Conservation (phyloP, 208 protist species). For the Leishmania braziliensis region DNA sequence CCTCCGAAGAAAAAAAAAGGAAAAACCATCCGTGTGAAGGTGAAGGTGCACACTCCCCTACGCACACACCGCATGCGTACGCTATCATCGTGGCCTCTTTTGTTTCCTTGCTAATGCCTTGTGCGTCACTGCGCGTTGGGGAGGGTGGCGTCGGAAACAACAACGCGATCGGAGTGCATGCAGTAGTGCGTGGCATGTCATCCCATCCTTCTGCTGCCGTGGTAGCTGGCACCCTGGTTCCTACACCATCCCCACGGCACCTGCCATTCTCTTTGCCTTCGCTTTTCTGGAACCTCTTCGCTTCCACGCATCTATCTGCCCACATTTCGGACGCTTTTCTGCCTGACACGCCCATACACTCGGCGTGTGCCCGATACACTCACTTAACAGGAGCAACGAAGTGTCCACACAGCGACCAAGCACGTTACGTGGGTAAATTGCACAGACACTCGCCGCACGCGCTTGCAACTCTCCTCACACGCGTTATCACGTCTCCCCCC, state of each 20-base stretch:
- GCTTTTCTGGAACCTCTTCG: neutral
- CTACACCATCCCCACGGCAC: neutral
- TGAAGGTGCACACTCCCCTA: neutral
- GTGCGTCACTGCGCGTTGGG: neutral
- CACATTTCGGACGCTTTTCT: neutral
- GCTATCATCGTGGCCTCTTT: neutral
- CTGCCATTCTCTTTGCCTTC: neutral
- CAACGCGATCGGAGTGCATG: neutral
- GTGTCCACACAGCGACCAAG: neutral
- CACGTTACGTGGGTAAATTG: neutral
- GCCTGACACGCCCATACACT: neutral
- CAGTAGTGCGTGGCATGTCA: neutral
- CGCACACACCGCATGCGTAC: neutral
- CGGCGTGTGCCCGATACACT: neutral
- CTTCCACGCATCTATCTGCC: neutral
- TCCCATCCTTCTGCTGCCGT: neutral
- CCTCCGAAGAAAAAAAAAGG: neutral
- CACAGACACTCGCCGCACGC: neutral
- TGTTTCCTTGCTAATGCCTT: neutral
- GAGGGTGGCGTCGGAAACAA: neutral
- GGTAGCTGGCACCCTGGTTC: neutral
- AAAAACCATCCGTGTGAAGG: neutral
- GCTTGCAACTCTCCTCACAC: neutral
- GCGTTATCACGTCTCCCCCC: neutral
- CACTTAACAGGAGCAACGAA: neutral